Conservation (phyloP, 129 eudicot species). For the Solidago caesia region DNA sequence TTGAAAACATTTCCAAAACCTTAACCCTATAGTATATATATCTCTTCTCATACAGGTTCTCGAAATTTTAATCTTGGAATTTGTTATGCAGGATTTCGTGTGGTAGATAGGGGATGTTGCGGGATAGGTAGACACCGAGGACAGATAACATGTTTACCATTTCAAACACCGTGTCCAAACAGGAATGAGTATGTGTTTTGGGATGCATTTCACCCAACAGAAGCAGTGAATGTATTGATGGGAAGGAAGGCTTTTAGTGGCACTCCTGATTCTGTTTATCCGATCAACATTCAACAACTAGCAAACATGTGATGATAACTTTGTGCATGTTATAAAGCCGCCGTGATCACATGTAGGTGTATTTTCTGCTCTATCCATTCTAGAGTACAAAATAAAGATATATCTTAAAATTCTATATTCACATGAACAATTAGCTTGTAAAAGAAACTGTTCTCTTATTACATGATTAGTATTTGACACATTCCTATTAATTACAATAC, state of each 20-base stretch:
- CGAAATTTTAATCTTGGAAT: neutral
- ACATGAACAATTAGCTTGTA: neutral
- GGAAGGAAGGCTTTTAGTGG: slow-evolving; percentile 72
- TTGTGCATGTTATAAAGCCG: slow-evolving; percentile 6
- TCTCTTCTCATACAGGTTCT: neutral
- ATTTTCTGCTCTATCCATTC: slow-evolving; percentile 28
- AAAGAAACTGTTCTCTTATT: too few relatives aligned
- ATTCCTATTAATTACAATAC: too few relatives aligned
- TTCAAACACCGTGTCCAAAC: slow-evolving; percentile 70
- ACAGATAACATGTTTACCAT: slow-evolving; percentile 89
- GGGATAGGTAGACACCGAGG: slow-evolving; percentile 88
- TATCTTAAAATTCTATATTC: neutral
- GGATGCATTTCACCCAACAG: slow-evolving; percentile 97
- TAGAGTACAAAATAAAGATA: slow-evolving; percentile 7
- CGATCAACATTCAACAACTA: slow-evolving; percentile 77
- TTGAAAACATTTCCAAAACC: too few relatives aligned
- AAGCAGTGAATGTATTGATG: slow-evolving; percentile 69
- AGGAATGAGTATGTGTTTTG: slow-evolving; percentile 74
- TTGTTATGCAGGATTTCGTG: slow-evolving; percentile 57
- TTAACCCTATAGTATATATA: neutral
- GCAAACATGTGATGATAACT: slow-evolving; percentile 42
- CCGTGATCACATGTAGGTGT: neutral
- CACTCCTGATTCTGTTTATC: slow-evolving; percentile 46
- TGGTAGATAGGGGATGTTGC: slow-evolving; percentile 71
- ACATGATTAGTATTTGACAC: too few relatives aligned